These are phyloP conservation scores for Penicillium psychrosexuale DNA, from an alignment of 2,329 filamentous ascomycete species.

Conservation along the genomic window DNA sequence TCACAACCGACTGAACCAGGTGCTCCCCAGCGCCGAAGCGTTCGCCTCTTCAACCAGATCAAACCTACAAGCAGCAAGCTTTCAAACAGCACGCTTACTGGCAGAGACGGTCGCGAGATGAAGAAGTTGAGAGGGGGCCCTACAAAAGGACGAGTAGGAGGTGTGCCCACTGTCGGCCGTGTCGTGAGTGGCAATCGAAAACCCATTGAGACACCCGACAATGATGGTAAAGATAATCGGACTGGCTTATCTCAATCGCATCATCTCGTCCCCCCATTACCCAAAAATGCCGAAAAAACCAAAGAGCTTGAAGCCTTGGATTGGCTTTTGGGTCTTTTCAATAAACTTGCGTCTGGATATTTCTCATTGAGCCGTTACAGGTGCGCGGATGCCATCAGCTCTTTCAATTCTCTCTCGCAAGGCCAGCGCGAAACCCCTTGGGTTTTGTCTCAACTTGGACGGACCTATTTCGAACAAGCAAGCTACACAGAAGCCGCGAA, in stretches of 20 bases:
- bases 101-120: conserved; percentile 66
- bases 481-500: conserved; percentile 83
- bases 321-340: conserved; percentile 75
- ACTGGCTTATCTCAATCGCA: conserved; percentile 34
- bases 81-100: conserved; percentile 58
- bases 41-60: conserved; percentile 68
- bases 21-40: conserved; percentile 66
- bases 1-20: conserved; percentile 60
- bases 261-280: conserved; percentile 23
- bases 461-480: conserved; percentile 86
- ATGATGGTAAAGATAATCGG: conserved; percentile 62
- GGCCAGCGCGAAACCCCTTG: conserved; percentile 86
- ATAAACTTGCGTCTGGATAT: conserved; percentile 77
- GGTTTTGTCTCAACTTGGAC: conserved; percentile 86
- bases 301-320: conserved; percentile 73
- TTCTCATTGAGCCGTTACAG: conserved; percentile 74
- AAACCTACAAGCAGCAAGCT: conserved; percentile 63
- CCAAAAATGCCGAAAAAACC: conserved; percentile 50
- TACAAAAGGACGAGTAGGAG: conserved; percentile 63
- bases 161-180: conserved; percentile 70
- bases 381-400: conserved; percentile 71
- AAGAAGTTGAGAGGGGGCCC: conserved; percentile 79
- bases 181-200: conserved; percentile 91
- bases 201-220: conserved; percentile 59
- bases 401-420: conserved; percentile 67